Evolutionary conservation across 2,329 filamentous ascomycete species (phyloP).

Genomic region (Thielaviopsis populi): DNA sequence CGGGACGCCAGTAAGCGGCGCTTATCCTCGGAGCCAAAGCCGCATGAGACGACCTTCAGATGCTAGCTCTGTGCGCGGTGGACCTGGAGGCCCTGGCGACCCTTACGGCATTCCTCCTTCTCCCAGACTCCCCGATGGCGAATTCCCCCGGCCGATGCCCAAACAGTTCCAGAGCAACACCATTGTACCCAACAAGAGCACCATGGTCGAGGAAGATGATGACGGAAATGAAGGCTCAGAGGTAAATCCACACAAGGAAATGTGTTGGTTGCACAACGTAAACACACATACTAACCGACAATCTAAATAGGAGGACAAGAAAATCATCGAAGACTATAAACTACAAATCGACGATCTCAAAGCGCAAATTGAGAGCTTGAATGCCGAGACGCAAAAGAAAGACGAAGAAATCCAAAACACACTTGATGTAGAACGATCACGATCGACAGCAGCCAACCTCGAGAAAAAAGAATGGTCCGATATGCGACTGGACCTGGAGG

Average conservation of each 20-base stretch:
- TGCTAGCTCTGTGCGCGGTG: constrained; percentile 42
- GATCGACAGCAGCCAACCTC: constrained; percentile 34
- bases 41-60: constrained; percentile 44
- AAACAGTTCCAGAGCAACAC: constrained; percentile 93
- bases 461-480: constrained; percentile 61
- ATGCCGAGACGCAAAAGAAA: constrained; percentile 53
- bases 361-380: constrained; percentile 58
- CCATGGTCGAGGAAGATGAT: constrained; percentile 91
- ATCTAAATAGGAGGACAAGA: constrained; percentile 8
- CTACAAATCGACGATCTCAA: constrained; percentile 69
- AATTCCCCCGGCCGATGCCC: constrained; percentile 61
- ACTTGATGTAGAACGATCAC: constrained; percentile 43
- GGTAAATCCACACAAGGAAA: constrained; percentile 23
- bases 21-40: constrained; percentile 37
- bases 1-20: constrained; percentile 47
- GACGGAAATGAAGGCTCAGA: constrained; percentile 35
- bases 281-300: neutral
- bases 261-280: neutral
- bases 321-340: constrained; percentile 40
- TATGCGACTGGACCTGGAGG: constrained; percentile 51
- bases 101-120: constrained; percentile 43
- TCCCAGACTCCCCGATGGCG: constrained; percentile 37
- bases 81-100: constrained; percentile 20
- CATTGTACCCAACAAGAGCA: constrained; percentile 94
- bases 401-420: constrained; percentile 52